Evolutionary conservation across 2,329 filamentous ascomycete genomes (phyloP), one percentile per base, ranked within the genome.

Genomic region (Colletotrichum higginsianum): DNA sequence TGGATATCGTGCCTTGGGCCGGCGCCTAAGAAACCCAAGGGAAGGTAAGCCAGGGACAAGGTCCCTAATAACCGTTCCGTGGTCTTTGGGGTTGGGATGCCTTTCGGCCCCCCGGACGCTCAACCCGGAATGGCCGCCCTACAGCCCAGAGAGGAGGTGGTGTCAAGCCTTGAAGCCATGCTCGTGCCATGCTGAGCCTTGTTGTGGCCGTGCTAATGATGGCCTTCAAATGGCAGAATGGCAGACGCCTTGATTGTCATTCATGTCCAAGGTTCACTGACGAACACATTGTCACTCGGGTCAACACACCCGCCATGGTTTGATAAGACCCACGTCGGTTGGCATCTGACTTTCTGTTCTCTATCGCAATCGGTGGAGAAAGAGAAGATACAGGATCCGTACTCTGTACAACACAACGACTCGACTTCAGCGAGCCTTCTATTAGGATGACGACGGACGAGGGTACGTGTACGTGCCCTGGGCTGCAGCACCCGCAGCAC

Each of bases 41-140:
- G 35, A 42, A 30, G 26, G 30, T 9, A 67, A 40, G 55, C 35
- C 50, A 68, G 68, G 68, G 64, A 68, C 64, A 58, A 44, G 68
- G 68, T 30, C 12, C 52, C 57, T 67, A 53, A 52, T 71, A 53
- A 56, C 16, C n/a, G 57, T 71, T 63, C 64, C 57, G 52, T 67
- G 64, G 57, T 50, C 40, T 62, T 71, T 56, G 68, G 52, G 68
- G 38, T 63, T 52, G 57, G 68, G 57, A 71, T 62, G 61, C 65
- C 64, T 68, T 52, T 68, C 52, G 8, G 9, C 52, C 57, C 64
- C 64, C 65, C 52, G 52, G 64, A 68, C 68, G 30, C 64, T 58
- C 38, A 40, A 55, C 68, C 50, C 65, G 57, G 57, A 67, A 71
- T 53, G 68, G 65, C 68, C 68, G 64, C 68, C 65, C 58, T 71